Percentiles rank a stretch among this genome's conserved stretches.
Conservation (phyloP, 1,139 yeast species). For the Saccharomyces hybrid region DNA sequence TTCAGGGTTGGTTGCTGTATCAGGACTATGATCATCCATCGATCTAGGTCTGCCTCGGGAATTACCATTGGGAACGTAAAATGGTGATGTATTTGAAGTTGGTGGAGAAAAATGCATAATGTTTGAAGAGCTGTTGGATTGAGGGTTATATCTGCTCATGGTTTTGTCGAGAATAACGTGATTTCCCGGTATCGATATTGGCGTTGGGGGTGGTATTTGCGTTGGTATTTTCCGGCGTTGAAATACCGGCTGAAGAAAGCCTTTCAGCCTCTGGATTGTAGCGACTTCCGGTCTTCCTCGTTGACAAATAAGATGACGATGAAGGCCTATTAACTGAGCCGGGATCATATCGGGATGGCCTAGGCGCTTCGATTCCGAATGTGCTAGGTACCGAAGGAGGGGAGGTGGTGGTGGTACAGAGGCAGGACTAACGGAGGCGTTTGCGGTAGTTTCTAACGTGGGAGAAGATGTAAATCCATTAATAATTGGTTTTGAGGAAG, state of each 20-base stretch:
- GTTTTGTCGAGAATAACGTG: conserved; percentile 16
- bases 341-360: conserved; percentile 26
- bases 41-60: conserved; percentile 18
- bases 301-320: conserved; percentile 2
- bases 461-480: background rate
- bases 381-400: conserved; percentile 3
- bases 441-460: background rate
- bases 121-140: conserved; percentile 1
- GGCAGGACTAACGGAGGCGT: conserved; percentile 1
- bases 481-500: background rate
- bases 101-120: background rate
- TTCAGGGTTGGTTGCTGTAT: background rate
- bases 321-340: conserved; percentile 3
- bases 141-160: conserved; percentile 22
- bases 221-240: background rate
- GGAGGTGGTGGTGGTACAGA: conserved; percentile 5
- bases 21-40: conserved; percentile 9
- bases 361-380: conserved; percentile 6
- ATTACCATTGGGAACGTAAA: conserved; percentile 5
- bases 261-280: conserved; percentile 16
- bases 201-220: background rate
- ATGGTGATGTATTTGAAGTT: conserved; percentile 2
- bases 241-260: background rate
- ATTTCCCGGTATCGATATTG: conserved; percentile 6
- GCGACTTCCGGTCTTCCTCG: conserved; percentile 12